Evolutionary conservation across 352 stramenopile genomes (phyloP), one percentile per base, ranked within the genome.

Genomic region (Globisporangium sylvaticum): DNA sequence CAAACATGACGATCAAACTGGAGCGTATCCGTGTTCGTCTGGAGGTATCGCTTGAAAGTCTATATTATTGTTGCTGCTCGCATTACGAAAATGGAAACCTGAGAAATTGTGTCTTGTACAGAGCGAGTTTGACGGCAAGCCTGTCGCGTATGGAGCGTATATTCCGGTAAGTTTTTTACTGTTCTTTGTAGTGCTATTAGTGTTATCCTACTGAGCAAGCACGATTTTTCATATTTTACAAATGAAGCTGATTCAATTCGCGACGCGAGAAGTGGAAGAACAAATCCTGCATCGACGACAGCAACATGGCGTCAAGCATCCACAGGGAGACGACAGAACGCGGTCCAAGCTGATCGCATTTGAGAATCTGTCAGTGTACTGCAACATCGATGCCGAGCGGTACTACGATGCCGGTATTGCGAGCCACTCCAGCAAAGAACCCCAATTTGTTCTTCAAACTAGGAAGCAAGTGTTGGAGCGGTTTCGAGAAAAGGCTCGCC

Each of bases 1-100:
- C 78, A 5, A 74, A 90, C 42, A 91, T 80, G 58, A 88, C 74
- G 2, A 63, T 94, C 15, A 79, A 87, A 42, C 58, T 90, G 42
- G 79, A 94, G 59, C 77, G 77, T 18, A 72, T 91, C 32, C 81
- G 92, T 56, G 65, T 91, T 58, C 85, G 85, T 24, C 73, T 91
- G 25, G 83, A 94, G 80, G 85, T 92, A 64, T 46, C 24, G n/a
- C 5, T 31, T 55, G 3, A 55, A 7, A 9, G 1, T 34, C 12
- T 24, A 20, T 15, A 3, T 27, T 12, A 1, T 12, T 34, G 18
- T 9, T 46, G 22, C n/a, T 46, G 22, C n/a, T 32, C 4, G 29
- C 24, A 24, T 15, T 37, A 32, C 29, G 14, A 12, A 44, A 18
- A 44, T 18, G 15, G 27, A 59, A 27, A 27, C 3, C 9, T 32